Base-by-base conservation (phyloP, 2,329 filamentous ascomycete genomes). In the Monilinia laxa region DNA sequence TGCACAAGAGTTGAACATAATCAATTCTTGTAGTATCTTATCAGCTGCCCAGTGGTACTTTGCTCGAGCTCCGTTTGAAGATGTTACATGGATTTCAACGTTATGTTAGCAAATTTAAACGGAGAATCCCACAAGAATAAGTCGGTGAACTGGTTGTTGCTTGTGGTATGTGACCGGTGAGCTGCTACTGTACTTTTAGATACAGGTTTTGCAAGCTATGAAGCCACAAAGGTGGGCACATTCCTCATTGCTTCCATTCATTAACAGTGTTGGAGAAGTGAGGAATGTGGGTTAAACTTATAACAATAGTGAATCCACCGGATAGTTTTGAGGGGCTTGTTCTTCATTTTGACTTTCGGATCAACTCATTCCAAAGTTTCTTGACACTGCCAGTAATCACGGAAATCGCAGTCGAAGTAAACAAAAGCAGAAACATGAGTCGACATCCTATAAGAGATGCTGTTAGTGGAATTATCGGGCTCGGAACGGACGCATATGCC, bases 231-330 rank as follows among this genome's bases (percentile, higher is more conserved):
- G 59, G 56, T 23, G 4, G 9, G 4, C 16, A 35, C 59, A 54
- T 62, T 62, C 47, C 59, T 53, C 16, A 25, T 20, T 20, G 45
- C 14, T n/a, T 38, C n/a, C 31, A 62, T 40, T 16, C 9, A 14
- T 16, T 4, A 38, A 45, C 25, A 20, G 20, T 3, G 12, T 16
- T 35, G 20, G 16, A 20, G 47, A 23, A 3, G 5, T 9, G 62
- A 64, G 62, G 62, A 64, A 64, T 64, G 62, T 25, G 52, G 62
- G 62, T 40, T 31, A 38, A 23, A 56, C 31, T 35, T 9, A 35
- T 35, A 35, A 53, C 38, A 35, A 64, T 7, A 25, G 49, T 16
- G 4, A 42, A 23, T 14, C 3, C 9, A 4, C 40, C 11, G 6
- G 9, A 11, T 53, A 1, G 12, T 6, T 18, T 7, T 47, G 42